phyloP scores from a whole-genome alignment of 1,284 basidiomycete species.

The Tausonia pullulans region DNA sequence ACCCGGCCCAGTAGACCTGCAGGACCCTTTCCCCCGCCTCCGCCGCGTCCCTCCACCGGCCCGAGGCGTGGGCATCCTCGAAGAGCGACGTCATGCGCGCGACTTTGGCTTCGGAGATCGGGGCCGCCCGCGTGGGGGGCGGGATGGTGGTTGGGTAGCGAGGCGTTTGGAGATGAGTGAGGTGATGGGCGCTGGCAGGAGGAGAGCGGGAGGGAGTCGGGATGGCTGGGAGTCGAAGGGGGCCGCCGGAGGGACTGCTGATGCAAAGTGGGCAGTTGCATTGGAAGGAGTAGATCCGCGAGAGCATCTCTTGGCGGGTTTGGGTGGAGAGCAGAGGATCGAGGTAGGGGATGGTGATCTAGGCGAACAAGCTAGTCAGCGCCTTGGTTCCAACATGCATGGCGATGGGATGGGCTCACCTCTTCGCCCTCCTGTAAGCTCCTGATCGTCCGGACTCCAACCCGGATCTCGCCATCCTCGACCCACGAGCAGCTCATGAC shows the following conservation, averaged over 20 bases:
- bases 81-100: not conserved
- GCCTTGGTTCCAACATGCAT: not conserved
- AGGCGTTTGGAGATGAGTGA: not conserved
- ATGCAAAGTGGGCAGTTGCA: slow-evolving; percentile 4
- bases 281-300: slow-evolving; percentile 1
- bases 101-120: slow-evolving; percentile 1
- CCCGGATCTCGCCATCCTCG: not conserved
- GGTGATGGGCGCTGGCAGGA: not conserved
- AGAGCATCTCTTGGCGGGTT: slow-evolving; percentile 1
- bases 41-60: not conserved
- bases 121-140: not conserved
- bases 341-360: slow-evolving; percentile 15
- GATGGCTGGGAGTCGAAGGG: not conserved
- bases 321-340: slow-evolving; percentile 7
- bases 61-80: slow-evolving; percentile 3
- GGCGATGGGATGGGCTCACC: not conserved
- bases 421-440: not conserved
- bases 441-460: slow-evolving; percentile 6
- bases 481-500: not conserved
- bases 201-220: not conserved
- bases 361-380: not conserved
- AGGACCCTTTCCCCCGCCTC: not conserved
- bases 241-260: not conserved
- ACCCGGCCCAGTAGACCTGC: slow-evolving; percentile 10
- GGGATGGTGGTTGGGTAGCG: not conserved